phyloP scores from a whole-genome alignment of 2,329 filamentous ascomycete species.

The Fusarium annulatum region DNA sequence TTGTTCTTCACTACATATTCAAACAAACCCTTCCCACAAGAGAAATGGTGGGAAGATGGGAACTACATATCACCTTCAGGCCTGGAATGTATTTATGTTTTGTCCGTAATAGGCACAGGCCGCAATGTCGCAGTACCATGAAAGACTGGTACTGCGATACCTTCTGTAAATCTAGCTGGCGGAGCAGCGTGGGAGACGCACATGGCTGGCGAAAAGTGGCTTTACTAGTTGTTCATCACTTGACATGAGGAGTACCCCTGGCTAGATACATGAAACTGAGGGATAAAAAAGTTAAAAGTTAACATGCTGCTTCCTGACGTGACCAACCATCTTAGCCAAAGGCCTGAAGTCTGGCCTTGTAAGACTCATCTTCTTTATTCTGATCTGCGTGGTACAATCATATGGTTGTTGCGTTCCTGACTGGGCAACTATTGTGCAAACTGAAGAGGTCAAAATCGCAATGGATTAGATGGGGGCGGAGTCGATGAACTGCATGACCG shows the following conservation, averaged over 20 bases:
- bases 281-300: slow-evolving; percentile 46
- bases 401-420: slow-evolving; percentile 23
- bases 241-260: slow-evolving; percentile 20
- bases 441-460: slow-evolving; percentile 20
- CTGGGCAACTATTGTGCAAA: slow-evolving; percentile 35
- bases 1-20: slow-evolving; percentile 43
- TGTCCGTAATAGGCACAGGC: slow-evolving; percentile 30
- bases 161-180: slow-evolving; percentile 45
- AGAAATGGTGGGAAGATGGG: slow-evolving; percentile 31
- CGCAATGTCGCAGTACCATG: slow-evolving; percentile 38
- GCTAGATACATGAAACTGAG: slow-evolving; percentile 45
- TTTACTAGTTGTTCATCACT: slow-evolving; percentile 44
- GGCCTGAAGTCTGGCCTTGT: not conserved
- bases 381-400: slow-evolving; percentile 21
- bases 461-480: slow-evolving; percentile 10
- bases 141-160: slow-evolving; percentile 41
- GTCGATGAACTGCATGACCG: slow-evolving; percentile 1
- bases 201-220: slow-evolving; percentile 31
- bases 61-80: slow-evolving; percentile 39
- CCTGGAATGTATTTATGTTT: slow-evolving; percentile 33
- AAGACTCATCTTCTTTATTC: slow-evolving; percentile 10
- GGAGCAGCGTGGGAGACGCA: slow-evolving; percentile 22
- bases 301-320: slow-evolving; percentile 19
- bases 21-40: slow-evolving; percentile 25
- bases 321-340: not conserved